These are phyloP conservation scores for Maudiozyma bulderi DNA, from an alignment of 805 yeast genomes.

Conservation along the genomic window DNA sequence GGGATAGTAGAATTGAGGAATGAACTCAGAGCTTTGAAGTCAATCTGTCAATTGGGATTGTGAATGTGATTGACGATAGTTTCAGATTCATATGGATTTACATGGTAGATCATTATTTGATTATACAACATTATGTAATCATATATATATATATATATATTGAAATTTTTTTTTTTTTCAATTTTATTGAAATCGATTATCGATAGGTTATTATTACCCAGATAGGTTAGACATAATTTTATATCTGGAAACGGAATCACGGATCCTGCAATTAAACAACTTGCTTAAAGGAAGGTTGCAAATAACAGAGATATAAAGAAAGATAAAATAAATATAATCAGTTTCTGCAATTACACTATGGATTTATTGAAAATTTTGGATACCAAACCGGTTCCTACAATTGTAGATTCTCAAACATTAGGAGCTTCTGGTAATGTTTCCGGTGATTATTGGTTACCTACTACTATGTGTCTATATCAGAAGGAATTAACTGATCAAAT, in stretches of 20 bases:
- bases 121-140: too few relatives aligned
- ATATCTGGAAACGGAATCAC: too few relatives aligned
- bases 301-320: background rate
- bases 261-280: too few relatives aligned
- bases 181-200: too few relatives aligned
- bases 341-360: slow-evolving; percentile 34
- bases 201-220: too few relatives aligned
- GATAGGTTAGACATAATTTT: too few relatives aligned
- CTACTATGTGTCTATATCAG: slow-evolving; percentile 80
- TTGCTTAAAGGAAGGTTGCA: too few relatives aligned
- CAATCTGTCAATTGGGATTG: too few relatives aligned
- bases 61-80: too few relatives aligned
- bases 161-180: background rate
- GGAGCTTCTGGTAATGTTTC: slow-evolving; percentile 26
- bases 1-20: too few relatives aligned
- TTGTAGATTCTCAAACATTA: slow-evolving; percentile 48
- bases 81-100: background rate
- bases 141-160: background rate
- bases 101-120: background rate
- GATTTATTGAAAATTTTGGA: slow-evolving; percentile 68
- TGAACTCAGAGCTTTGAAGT: too few relatives aligned
- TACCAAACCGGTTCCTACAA: slow-evolving; percentile 76
- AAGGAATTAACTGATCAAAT: slow-evolving; percentile 85
- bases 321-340: background rate
- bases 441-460: slow-evolving; percentile 67